A percentile compares a stretch with the other conserved stretches of the same genome.
Conservation (phyloP, 2,329 filamentous ascomycete genomes). For the Trichoderma sp. region DNA sequence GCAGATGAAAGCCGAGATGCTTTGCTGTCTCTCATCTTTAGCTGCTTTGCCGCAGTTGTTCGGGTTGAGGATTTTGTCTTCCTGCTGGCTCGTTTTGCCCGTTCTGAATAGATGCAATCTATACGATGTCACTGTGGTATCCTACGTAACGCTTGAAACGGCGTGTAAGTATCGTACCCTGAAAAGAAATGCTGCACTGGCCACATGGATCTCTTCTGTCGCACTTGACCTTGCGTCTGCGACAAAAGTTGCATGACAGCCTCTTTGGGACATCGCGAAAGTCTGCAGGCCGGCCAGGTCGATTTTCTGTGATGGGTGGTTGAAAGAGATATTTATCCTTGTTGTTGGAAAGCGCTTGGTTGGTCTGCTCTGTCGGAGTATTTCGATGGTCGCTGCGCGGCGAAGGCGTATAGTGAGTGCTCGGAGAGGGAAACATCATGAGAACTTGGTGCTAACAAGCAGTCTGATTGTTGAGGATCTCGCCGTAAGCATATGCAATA, state of each 20-base stretch:
- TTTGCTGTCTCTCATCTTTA: not conserved
- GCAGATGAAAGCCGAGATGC: not conserved
- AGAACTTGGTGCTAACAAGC: too few species aligned
- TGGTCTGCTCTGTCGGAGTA: not conserved
- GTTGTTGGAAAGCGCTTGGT: not conserved
- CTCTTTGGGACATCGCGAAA: not conserved
- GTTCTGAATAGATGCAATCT: constrained; percentile 11
- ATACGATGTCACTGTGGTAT: not conserved
- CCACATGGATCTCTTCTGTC: constrained; percentile 10
- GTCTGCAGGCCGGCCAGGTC: not conserved
- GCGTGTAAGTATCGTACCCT: not conserved
- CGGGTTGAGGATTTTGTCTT: not conserved
- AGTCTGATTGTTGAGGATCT: not conserved
- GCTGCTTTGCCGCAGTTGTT: not conserved
- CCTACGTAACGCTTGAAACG: not conserved
- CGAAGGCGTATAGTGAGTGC: not conserved
- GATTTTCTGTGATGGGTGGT: not conserved
- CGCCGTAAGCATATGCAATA: too few species aligned
- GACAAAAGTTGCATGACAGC: constrained; percentile 6
- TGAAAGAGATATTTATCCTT: constrained; percentile 3
- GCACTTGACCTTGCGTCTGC: constrained; percentile 8
- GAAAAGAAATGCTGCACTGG: constrained; percentile 15
- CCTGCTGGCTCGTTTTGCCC: not conserved
- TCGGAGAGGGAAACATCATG: not conserved
- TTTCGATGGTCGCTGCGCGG: not conserved